These are phyloP conservation scores for Macrotyloma uniflorum DNA, from an alignment of 306 rosid genomes.

Conservation along the genomic window DNA sequence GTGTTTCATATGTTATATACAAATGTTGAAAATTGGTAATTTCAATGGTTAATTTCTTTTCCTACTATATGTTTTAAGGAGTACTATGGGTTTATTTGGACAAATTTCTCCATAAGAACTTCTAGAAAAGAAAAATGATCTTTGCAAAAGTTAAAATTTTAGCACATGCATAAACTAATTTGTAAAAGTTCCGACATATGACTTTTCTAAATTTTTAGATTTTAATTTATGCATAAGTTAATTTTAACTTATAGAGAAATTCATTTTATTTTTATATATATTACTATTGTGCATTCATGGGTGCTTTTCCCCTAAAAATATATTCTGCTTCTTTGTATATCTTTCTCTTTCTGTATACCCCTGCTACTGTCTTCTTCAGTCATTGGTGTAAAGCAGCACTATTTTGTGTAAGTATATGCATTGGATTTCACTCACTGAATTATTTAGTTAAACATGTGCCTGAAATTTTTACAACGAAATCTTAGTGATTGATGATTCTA, in stretches of 20 bases:
- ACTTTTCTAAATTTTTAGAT: too few species aligned
- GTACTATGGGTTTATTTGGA: not conserved
- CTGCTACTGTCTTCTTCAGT: slow-evolving; percentile 15
- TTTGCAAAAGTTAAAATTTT: too few species aligned
- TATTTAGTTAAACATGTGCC: slow-evolving; percentile 7
- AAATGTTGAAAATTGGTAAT: not conserved
- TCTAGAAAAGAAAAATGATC: too few species aligned
- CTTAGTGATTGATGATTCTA: slow-evolving; percentile 7
- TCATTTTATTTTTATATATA: not conserved
- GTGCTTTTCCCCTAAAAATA: not conserved
- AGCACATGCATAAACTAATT: too few species aligned
- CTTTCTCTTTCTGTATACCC: not conserved
- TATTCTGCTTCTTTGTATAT: slow-evolving; percentile 8
- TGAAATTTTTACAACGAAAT: not conserved
- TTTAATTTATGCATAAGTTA: too few species aligned
- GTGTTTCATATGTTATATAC: not conserved
- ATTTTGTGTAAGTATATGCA: not conserved
- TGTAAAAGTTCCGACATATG: too few species aligned
- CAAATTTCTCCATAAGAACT: too few species aligned
- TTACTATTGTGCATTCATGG: not conserved
- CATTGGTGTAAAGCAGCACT: slow-evolving; percentile 12
- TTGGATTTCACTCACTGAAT: slow-evolving; percentile 1
- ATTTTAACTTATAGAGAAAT: too few species aligned
- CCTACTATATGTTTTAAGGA: not conserved
- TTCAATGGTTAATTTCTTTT: not conserved